phyloP scores from a whole-genome alignment of 2,329 filamentous ascomycete genomes.

The Sporothrix curviconia region DNA sequence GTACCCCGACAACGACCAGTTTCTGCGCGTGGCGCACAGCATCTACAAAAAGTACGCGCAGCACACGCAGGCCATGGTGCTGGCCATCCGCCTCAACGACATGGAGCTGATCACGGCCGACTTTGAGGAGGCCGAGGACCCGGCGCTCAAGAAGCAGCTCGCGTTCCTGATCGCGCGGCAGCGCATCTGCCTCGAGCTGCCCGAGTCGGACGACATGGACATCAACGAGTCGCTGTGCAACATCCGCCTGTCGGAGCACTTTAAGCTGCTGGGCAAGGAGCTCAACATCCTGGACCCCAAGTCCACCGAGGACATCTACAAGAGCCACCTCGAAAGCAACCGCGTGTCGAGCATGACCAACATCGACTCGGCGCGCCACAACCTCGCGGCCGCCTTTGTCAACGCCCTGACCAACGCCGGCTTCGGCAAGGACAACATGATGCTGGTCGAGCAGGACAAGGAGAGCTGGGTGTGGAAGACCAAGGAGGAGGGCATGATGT shows the following conservation, averaged over 20 bases:
- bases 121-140: conserved; percentile 73
- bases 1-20: conserved; percentile 94
- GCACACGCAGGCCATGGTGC: conserved; percentile 83
- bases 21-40: conserved; percentile 83
- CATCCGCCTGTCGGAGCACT: conserved; percentile 80
- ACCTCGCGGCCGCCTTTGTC: conserved; percentile 90
- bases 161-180: conserved; percentile 89
- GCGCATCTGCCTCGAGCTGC: conserved; percentile 65
- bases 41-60: conserved; percentile 94
- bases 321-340: conserved; percentile 94
- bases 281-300: conserved; percentile 96
- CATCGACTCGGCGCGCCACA: conserved; percentile 90
- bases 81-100: conserved; percentile 92
- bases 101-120: conserved; percentile 71
- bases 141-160: conserved; percentile 83
- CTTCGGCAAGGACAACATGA: conserved; percentile 94
- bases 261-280: conserved; percentile 90
- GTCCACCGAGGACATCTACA: conserved; percentile 97
- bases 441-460: conserved; percentile 84
- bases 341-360: conserved; percentile 90
- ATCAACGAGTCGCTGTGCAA: conserved; percentile 85
- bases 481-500: conserved; percentile 96
- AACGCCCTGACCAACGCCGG: conserved; percentile 97
- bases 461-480: conserved; percentile 98
- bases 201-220: conserved; percentile 53